phyloP scores from a whole-genome alignment of 2,329 filamentous ascomycete species.

The Trichoderma asperellum region DNA sequence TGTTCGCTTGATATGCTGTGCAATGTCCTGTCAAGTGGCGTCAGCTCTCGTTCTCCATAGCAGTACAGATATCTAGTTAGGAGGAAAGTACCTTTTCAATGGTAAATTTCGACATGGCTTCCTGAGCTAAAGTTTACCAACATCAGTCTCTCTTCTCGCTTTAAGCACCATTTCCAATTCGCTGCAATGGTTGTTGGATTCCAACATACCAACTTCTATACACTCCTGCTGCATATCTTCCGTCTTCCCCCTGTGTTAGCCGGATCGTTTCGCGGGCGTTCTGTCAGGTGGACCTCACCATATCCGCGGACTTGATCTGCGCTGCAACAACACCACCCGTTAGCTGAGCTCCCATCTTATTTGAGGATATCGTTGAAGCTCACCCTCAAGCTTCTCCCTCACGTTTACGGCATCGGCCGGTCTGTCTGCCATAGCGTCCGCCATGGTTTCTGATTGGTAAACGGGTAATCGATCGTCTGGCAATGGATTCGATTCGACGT shows the following conservation, averaged over 20 bases:
- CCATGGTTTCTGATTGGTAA: constrained; percentile 37
- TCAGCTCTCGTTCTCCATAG: constrained; percentile 29
- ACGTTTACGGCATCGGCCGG: constrained; percentile 53
- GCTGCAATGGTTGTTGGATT: neutral
- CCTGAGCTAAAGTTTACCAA: constrained; percentile 53
- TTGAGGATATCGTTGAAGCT: constrained; percentile 31
- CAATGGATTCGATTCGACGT: neutral
- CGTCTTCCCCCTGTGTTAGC: constrained; percentile 61
- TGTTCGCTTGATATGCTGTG: constrained; percentile 92
- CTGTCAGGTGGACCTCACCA: constrained; percentile 63
- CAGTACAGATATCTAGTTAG: neutral
- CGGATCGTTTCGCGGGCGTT: neutral
- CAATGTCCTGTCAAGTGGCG: constrained; percentile 74
- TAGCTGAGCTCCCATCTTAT: constrained; percentile 16
- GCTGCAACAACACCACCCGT: constrained; percentile 56
- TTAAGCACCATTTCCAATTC: constrained; percentile 18
- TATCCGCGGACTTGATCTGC: constrained; percentile 97
- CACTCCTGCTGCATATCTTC: constrained; percentile 97
- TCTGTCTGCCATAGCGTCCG: constrained; percentile 49
- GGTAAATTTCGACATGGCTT: constrained; percentile 65
- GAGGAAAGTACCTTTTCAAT: constrained; percentile 58
- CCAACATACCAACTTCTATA: constrained; percentile 85
- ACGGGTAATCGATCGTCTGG: neutral
- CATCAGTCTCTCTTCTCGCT: constrained; percentile 35
- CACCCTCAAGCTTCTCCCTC: constrained; percentile 78